phyloP scores from a whole-genome alignment of 2,329 filamentous ascomycete genomes.

The Pezicula carpinea region DNA sequence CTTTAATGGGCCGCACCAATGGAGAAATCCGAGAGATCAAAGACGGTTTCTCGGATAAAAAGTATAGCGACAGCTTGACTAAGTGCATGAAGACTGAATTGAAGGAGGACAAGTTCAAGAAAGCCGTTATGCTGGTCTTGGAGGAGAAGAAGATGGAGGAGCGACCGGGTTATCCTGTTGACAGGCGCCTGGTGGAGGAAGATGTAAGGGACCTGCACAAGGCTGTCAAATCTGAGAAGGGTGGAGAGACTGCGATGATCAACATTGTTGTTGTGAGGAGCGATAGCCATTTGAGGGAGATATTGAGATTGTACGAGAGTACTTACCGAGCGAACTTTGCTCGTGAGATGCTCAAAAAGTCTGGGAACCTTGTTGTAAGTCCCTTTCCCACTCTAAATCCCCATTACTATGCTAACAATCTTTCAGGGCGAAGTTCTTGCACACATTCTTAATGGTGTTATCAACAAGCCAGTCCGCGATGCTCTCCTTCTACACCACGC shows the following conservation, averaged over 20 bases:
- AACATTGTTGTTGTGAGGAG: conserved; percentile 75
- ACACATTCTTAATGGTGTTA: conserved; percentile 93
- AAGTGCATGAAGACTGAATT: conserved; percentile 90
- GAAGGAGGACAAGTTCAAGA: conserved; percentile 94
- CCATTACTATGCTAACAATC: background rate
- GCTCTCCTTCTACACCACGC: conserved; percentile 89
- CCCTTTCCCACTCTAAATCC: conserved; percentile 3
- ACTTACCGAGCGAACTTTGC: conserved; percentile 78
- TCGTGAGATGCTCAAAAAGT: conserved; percentile 80
- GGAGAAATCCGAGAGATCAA: conserved; percentile 85
- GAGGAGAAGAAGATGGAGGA: conserved; percentile 85
- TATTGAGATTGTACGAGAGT: conserved; percentile 71
- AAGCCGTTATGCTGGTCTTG: conserved; percentile 76
- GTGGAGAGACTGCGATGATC: conserved; percentile 85
- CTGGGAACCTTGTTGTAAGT: conserved; percentile 86
- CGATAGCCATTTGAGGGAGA: conserved; percentile 76
- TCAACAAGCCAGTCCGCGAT: conserved; percentile 92
- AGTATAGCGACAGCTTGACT: conserved; percentile 75
- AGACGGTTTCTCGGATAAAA: conserved; percentile 83
- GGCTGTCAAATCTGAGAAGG: conserved; percentile 67
- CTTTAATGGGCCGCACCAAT: conserved; percentile 85
- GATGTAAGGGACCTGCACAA: conserved; percentile 70
- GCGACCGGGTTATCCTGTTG: conserved; percentile 15
- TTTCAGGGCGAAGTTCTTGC: conserved; percentile 84
- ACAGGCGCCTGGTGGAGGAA: conserved; percentile 51